Percentiles rank a stretch among this genome's conserved stretches.
Evolutionary conservation across 768 basidiomycete genomes (phyloP).

Genomic region (Dioszegia hungarica): DNA sequence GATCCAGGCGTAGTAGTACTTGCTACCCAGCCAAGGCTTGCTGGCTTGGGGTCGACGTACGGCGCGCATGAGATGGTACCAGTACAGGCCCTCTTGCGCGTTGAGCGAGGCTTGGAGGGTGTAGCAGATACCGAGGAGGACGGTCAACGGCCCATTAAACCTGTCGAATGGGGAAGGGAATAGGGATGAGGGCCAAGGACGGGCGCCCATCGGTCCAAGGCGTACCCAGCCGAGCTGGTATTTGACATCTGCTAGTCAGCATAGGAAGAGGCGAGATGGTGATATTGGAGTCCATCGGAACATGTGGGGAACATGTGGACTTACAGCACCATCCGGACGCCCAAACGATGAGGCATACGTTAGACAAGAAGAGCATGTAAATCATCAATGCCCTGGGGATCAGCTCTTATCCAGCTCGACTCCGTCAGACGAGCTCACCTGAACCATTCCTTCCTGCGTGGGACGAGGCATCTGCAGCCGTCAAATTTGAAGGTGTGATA

Average conservation of each 20-base stretch:
- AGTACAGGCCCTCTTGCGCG: constrained; percentile 35
- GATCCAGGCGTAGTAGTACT: constrained; percentile 32
- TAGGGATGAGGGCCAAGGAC: constrained; percentile 19
- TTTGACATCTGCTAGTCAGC: constrained; percentile 13
- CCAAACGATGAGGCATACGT: constrained; percentile 22
- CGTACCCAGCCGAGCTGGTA: constrained; percentile 27
- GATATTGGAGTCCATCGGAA: too few species aligned
- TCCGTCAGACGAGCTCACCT: too few species aligned
- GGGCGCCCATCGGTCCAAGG: constrained; percentile 12
- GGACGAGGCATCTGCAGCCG: constrained; percentile 24
- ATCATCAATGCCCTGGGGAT: background rate
- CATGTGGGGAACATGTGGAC: background rate
- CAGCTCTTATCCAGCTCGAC: too few species aligned
- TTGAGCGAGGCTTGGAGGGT: constrained; percentile 25
- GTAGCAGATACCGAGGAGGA: constrained; percentile 18
- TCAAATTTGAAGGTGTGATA: constrained; percentile 32
- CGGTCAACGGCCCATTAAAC: constrained; percentile 19
- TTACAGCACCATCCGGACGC: constrained; percentile 19
- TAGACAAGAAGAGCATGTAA: constrained; percentile 29
- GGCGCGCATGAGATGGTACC: constrained; percentile 37
- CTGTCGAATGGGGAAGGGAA: constrained; percentile 15
- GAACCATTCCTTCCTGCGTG: constrained; percentile 19
- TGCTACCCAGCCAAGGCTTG: constrained; percentile 18
- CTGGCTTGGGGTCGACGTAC: constrained; percentile 27
- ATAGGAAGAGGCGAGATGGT: too few species aligned